Evolutionary conservation across 202 grass and related monocot species (phyloP), one percentile per base, ranked within the genome.

Genomic region (Carex arenaria): DNA sequence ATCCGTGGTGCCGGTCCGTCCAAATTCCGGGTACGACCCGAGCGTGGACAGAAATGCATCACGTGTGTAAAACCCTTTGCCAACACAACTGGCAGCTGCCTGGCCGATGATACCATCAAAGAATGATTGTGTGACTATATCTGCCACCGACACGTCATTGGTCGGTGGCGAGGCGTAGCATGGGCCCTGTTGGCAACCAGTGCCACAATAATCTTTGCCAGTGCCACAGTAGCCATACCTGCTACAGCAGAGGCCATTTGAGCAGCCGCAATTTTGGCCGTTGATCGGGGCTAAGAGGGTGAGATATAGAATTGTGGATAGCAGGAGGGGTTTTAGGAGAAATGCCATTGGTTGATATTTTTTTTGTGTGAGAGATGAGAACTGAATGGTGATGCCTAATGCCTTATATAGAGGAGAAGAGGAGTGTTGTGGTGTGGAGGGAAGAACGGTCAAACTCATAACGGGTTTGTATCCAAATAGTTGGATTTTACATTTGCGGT

Each of bases 201-300:
- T 28, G 64, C 94, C 85, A 78, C 90, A 97, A 86, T 97, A 91
- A 12, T 72, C 90, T 0, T 3, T 7, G 59, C 83, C 80, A 11
- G 34, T 38, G 69, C 92, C 92, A 84, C 94, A 97, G 80, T 26
- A 94, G 0, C 94, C 90, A 8, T 10, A 94, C 34, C 20, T 14
- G 90, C 92, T 97, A 92, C 92, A 97, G 74, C 94, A 97, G 55
- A 63, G 79, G 8, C 1, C 64, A 2, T 72, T 0, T 0, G 85
- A 56, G 89, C 94, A 97, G 62, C 87, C 89, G 63, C 94, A 97
- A 53, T 78, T 90, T 62, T 97, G 92, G 73, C 88, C 87, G 5
- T 75, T 30, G 14, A 84, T 80, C 38, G 66, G 54, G 1, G 31
- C 11, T 7, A 77, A 67, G 63, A 68, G 6, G 23, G 61, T 67